A percentile compares a stretch with the other conserved stretches of the same genome.
phyloP scores from a whole-genome alignment of 78 protist species.

The Dictyostelium intermedium region DNA sequence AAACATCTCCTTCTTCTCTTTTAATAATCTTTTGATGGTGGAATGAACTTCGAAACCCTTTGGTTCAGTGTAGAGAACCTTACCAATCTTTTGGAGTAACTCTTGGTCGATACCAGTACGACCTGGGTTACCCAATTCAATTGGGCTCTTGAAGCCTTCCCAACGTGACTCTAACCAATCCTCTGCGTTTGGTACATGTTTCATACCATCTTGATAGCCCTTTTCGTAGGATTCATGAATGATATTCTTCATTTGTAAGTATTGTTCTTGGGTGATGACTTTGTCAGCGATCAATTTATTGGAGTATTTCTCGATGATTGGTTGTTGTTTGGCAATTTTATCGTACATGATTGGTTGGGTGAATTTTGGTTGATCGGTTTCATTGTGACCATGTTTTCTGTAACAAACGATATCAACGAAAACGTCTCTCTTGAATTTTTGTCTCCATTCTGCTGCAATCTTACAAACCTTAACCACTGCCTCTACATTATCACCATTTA shows the following conservation, averaged over 20 bases:
- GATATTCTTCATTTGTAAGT: conserved; percentile 16
- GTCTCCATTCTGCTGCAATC: conserved; percentile 90
- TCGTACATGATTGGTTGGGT: conserved; percentile 98
- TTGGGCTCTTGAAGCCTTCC: conserved; percentile 63
- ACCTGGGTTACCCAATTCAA: conserved; percentile 24
- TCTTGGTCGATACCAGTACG: conserved; percentile 72
- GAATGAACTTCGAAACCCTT: conserved; percentile 78
- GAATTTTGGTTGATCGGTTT: conserved; percentile 96
- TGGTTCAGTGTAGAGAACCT: conserved; percentile 75
- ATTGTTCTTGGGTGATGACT: conserved; percentile 72
- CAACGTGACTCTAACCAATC: conserved; percentile 84
- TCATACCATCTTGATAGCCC: conserved; percentile 80
- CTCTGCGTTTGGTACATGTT: conserved; percentile 56
- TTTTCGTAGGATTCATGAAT: conserved; percentile 79
- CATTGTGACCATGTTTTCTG: conserved; percentile 97
- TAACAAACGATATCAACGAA: conserved; percentile 96
- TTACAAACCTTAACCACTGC: conserved; percentile 85
- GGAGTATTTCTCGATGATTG: conserved; percentile 81
- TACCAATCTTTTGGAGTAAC: conserved; percentile 42
- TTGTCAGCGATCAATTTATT: conserved; percentile 63
- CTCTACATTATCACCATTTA: conserved; percentile 97
- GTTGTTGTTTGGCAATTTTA: conserved; percentile 69
- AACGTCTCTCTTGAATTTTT: conserved; percentile 88
- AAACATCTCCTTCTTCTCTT: conserved; percentile 49
- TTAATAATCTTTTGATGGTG: conserved; percentile 55